Base-by-base conservation (phyloP, 2,329 filamentous ascomycete genomes). In the Alternaria postmessia region DNA sequence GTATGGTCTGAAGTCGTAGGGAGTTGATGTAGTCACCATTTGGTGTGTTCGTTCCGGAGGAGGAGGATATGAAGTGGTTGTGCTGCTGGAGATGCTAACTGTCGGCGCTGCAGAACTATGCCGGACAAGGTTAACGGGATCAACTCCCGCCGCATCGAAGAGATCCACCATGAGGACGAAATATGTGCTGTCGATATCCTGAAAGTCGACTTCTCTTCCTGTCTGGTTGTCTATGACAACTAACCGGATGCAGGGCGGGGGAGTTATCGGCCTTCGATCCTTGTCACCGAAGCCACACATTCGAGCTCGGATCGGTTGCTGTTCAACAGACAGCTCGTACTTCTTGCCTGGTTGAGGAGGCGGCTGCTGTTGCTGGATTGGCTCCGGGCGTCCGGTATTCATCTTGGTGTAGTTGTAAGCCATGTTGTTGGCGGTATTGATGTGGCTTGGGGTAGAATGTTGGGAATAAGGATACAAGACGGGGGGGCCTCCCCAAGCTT, bases 251-350 rank as follows among this genome's bases (percentile, higher is more conserved):
- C 94, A 97, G 3, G 95, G 94, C 22, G 95, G 95, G 14, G 95
- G 94, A 28, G 95, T 98, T 70, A 99, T 97, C 26, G 95, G 95
- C 65, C 95, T 87, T 66, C 95, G 91, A 79, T 99, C 95, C 91
- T 96, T 99, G 83, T 99, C 95, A 64, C 95, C 95, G 81, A 98
- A 99, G 7, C 95, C 95, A 82, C 95, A 99, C 95, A 98, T 98
- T 63, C 95, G 91, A 67, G 95, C 95, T 71, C 95, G 89, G 71
- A 92, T 86, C 51, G 95, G 95, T 79, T 98, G 93, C 81, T 99
- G 95, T 67, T 92, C 89, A 61, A 97, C 92, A 67, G 89, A 84
- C 51, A 97, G 85, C 63, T 89, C 91, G 78, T 79, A 60, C 42
- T 20, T 34, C 24, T 54, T 51, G 12, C 20, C 39, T 26, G 34